A percentile compares a stretch with the other conserved stretches of the same genome.
phyloP scores from a whole-genome alignment of 2,329 filamentous ascomycete species.

The Cladorrhinum sp. region DNA sequence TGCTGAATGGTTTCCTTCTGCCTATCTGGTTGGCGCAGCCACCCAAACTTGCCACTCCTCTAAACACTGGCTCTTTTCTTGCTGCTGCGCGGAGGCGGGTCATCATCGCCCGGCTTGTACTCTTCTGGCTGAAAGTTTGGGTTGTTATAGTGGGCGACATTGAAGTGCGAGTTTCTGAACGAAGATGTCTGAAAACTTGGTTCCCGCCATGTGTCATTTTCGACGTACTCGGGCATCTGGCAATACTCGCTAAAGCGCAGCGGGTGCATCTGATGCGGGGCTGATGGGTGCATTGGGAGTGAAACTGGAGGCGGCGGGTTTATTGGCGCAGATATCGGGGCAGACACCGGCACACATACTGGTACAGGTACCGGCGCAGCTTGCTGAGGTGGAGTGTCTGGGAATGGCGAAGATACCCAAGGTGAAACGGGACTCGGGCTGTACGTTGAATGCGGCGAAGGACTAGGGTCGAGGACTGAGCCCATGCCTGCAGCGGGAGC shows the following conservation, averaged over 20 bases:
- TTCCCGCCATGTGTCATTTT: slow-evolving; percentile 39
- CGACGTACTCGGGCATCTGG: slow-evolving; percentile 38
- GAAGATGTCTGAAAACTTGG: slow-evolving; percentile 54
- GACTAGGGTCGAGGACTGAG: slow-evolving; percentile 18
- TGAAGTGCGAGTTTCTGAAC: slow-evolving; percentile 66
- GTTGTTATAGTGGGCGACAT: slow-evolving; percentile 65
- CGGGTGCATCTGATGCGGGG: slow-evolving; percentile 31
- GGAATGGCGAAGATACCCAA: slow-evolving; percentile 37
- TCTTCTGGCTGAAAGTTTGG: slow-evolving; percentile 58
- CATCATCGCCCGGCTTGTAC: slow-evolving; percentile 40
- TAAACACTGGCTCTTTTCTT: slow-evolving; percentile 27
- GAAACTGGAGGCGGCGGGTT: slow-evolving; percentile 22
- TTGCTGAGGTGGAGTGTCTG: slow-evolving; percentile 29
- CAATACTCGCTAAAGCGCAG: slow-evolving; percentile 56
- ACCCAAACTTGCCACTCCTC: slow-evolving; percentile 13
- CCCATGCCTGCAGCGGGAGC: slow-evolving; percentile 23
- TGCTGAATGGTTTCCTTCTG: not conserved
- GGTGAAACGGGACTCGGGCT: slow-evolving; percentile 34
- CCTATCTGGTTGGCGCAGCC: slow-evolving; percentile 19
- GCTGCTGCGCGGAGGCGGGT: slow-evolving; percentile 16
- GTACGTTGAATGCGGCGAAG: slow-evolving; percentile 30
- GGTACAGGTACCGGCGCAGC: slow-evolving; percentile 26
- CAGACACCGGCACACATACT: slow-evolving; percentile 25
- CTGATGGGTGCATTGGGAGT: slow-evolving; percentile 24
- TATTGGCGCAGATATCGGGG: slow-evolving; percentile 26